Percentiles rank a stretch among this genome's conserved stretches.
Evolutionary conservation across 2,329 filamentous ascomycete species (phyloP).

Genomic region (Biscogniauxia mediterranea): DNA sequence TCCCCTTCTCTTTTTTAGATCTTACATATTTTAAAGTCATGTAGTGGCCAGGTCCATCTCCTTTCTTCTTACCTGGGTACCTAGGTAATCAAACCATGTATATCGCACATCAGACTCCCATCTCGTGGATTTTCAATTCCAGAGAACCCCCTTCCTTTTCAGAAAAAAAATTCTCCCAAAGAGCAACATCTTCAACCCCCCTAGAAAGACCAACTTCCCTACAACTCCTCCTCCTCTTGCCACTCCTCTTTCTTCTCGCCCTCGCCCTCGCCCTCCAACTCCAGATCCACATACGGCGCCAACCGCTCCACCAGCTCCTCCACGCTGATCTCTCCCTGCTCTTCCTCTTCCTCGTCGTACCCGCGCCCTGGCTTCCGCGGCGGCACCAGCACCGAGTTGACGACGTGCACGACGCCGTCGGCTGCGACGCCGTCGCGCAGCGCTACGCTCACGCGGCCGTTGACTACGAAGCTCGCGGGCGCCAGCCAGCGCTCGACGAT

Average conservation of each 20-base stretch:
- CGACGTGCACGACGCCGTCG: constrained; percentile 81
- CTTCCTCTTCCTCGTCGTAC: constrained; percentile 52
- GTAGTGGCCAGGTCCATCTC: too few species aligned
- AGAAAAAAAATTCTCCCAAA: too few species aligned
- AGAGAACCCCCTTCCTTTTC: too few species aligned
- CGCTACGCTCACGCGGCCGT: constrained; percentile 65
- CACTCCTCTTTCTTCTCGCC: background rate
- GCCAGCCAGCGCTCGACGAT: constrained; percentile 57
- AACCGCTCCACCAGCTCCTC: constrained; percentile 21
- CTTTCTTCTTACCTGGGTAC: too few species aligned
- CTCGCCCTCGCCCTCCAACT: background rate
- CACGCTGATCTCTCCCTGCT: constrained; percentile 42
- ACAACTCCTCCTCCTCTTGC: background rate
- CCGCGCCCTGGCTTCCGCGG: constrained; percentile 52
- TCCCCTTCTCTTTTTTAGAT: too few species aligned
- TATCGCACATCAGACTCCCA: too few species aligned
- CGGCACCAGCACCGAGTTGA: constrained; percentile 72
- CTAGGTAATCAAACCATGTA: too few species aligned
- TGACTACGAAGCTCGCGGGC: constrained; percentile 66
- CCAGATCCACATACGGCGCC: constrained; percentile 42
- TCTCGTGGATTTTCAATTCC: too few species aligned
- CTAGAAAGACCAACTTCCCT: too few species aligned
- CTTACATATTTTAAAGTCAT: too few species aligned
- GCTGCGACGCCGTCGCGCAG: constrained; percentile 69
- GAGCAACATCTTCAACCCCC: too few species aligned